Conservation (phyloP, 257 asterid species). For the Lavandula angustifolia region DNA sequence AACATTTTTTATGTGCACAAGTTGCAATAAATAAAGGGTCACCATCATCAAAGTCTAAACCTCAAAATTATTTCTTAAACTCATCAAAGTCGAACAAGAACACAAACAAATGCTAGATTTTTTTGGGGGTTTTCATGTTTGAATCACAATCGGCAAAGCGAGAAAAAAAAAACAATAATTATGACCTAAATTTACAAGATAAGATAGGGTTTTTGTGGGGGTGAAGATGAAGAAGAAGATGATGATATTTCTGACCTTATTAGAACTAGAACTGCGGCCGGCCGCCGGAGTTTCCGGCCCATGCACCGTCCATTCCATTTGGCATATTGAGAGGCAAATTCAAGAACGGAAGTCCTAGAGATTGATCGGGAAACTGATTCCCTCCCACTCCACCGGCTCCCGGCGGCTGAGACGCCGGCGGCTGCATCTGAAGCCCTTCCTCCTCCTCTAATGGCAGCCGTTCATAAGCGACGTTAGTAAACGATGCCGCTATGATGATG, state of each 20-base stretch:
- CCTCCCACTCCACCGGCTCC: conserved; percentile 32
- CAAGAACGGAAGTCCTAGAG: conserved; percentile 71
- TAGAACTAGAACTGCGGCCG: conserved; percentile 47
- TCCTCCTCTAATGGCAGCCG: conserved; percentile 78
- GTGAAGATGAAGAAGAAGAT: conserved; percentile 23
- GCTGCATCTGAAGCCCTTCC: conserved; percentile 56
- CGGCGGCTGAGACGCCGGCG: conserved; percentile 43
- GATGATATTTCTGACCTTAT: conserved; percentile 37
- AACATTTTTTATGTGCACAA: conserved; percentile 34
- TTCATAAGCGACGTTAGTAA: conserved; percentile 83
- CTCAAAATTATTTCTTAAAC: conserved; percentile 36
- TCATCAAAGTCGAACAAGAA: conserved; percentile 27
- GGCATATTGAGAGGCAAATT: conserved; percentile 71
- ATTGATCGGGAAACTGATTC: conserved; percentile 55
- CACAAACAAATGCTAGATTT: conserved; percentile 14
- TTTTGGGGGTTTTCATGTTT: background rate
- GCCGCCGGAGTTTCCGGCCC: conserved; percentile 59
- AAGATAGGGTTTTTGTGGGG: conserved; percentile 19
- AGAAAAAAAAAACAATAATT: conserved; percentile 23
- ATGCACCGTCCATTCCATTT: conserved; percentile 60
- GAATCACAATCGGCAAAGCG: conserved; percentile 32
- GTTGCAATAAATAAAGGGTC: conserved; percentile 38
- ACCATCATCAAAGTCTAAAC: conserved; percentile 26
- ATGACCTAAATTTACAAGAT: conserved; percentile 45
- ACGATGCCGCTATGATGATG: conserved; percentile 72